Evolutionary conservation across 352 stramenopile species (phyloP), one percentile per base, ranked within the genome.

Genomic region (Phytophthora pseudosyringae): DNA sequence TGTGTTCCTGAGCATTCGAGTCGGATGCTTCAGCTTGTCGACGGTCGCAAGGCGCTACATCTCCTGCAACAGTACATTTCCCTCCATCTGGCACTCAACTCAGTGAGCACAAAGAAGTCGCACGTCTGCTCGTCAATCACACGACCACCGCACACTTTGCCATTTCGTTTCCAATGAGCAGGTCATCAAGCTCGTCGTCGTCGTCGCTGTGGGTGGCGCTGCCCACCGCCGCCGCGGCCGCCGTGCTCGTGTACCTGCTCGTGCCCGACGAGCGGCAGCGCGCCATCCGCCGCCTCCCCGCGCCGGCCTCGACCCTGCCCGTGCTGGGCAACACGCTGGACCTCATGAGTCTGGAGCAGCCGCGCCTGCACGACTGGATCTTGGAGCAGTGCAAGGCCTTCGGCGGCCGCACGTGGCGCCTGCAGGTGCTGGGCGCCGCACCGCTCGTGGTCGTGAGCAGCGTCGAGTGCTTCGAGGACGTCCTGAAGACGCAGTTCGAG

Each of bases 401-500:
- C 40, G 58, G 71, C 13, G 70, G 76, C 8, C 64, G 61, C 13
- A 69, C 73, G 21, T 85, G 76, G 73, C 67, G 71, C 3, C 66
- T 85, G 28, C 39, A 73, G 44, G 33, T 76, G 13, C 7, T 85
- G 2, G 76, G 76, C 6, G 58, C 64, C 18, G 70, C 76, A 15
- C 76, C 74, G 16, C 50, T 78, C 12, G 68, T 82, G 40, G 73
- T 84, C 21, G 39, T 84, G 7, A 70, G 68, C 61, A 71, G 59
- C 32, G 56, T 72, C 41, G 68, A 80, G 31, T 48, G 36, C 32
- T 81, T 82, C 40, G 73, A 85, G 33, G 76, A 85, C 45, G 64
- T 82, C 25, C 50, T 80, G 5, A 78, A 82, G 59, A 80, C 69
- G 16, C 70, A 90, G 43, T 94, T 93, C 67, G 67, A 86, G 44